phyloP scores from a whole-genome alignment of 2,329 filamentous ascomycete species.

The Botrytis byssoidea region DNA sequence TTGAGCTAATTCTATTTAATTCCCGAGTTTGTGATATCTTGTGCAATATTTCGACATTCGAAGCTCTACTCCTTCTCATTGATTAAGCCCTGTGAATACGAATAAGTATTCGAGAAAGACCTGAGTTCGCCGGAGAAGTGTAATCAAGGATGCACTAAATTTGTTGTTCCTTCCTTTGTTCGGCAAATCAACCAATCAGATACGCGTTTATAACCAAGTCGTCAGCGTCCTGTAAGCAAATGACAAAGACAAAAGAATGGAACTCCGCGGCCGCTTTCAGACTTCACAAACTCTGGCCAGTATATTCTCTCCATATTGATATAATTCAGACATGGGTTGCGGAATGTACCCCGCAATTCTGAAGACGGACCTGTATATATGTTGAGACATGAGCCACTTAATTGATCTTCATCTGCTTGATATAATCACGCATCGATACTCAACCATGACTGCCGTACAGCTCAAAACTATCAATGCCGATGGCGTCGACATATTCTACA shows the following conservation, averaged over 20 bases:
- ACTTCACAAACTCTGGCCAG: background rate
- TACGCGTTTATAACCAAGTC: background rate
- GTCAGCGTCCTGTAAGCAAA: background rate
- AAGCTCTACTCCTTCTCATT: background rate
- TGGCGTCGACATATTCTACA: constrained; percentile 45
- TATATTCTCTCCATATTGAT: background rate
- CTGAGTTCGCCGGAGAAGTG: constrained; percentile 1
- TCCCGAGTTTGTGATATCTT: background rate
- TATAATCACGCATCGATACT: background rate
- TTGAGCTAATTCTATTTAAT: background rate
- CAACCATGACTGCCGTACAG: background rate
- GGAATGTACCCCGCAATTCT: background rate
- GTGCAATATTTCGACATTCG: background rate
- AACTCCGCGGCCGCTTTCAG: background rate
- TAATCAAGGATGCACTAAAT: background rate
- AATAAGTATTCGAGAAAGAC: background rate
- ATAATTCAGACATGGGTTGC: constrained; percentile 1
- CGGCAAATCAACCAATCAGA: background rate
- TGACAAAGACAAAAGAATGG: constrained; percentile 10
- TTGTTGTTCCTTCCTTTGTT: background rate
- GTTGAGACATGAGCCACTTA: constrained; percentile 3
- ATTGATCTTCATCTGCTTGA: constrained; percentile 1
- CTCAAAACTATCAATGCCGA: constrained; percentile 33
- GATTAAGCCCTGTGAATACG: background rate
- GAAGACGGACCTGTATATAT: background rate